Evolutionary conservation across 208 protist genomes (phyloP).

Genomic region (Phytomonas francai): DNA sequence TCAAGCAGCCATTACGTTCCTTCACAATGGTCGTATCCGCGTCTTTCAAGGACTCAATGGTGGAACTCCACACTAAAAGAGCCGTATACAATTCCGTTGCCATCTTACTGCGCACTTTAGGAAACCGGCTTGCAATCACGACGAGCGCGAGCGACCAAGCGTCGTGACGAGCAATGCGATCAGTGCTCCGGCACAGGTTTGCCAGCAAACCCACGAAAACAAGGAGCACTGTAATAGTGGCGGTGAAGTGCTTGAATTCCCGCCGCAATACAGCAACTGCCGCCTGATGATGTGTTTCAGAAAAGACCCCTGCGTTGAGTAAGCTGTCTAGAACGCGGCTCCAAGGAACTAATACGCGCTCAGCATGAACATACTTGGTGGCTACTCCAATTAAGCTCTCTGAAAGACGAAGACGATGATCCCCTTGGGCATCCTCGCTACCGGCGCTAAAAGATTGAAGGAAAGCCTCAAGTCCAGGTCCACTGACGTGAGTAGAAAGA

Average conservation of each 20-base stretch:
- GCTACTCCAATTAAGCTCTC: constrained; percentile 47
- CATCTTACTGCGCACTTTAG: constrained; percentile 83
- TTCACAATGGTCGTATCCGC: neutral
- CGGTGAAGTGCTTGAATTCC: constrained; percentile 69
- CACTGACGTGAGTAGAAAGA: constrained; percentile 71
- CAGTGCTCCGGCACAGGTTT: constrained; percentile 51
- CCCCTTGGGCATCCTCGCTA: constrained; percentile 1
- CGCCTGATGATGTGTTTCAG: constrained; percentile 24
- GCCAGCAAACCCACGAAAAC: constrained; percentile 59
- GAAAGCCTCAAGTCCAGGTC: constrained; percentile 55
- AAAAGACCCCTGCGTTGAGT: constrained; percentile 47
- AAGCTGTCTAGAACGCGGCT: constrained; percentile 50
- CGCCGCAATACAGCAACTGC: constrained; percentile 52
- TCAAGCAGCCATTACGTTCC: constrained; percentile 17
- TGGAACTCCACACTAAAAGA: constrained; percentile 59
- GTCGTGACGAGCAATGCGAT: constrained; percentile 30
- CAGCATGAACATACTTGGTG: constrained; percentile 33
- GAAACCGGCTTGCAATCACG: constrained; percentile 87
- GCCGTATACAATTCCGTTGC: constrained; percentile 83
- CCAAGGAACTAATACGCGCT: constrained; percentile 79
- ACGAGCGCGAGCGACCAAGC: constrained; percentile 68
- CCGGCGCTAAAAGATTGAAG: constrained; percentile 22
- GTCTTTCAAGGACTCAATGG: neutral
- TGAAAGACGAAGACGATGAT: constrained; percentile 24
- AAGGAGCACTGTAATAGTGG: constrained; percentile 68